A percentile compares a stretch with the other conserved stretches of the same genome.
Evolutionary conservation across 352 stramenopile genomes (phyloP).

Genomic region (Phytophthora fragariae): DNA sequence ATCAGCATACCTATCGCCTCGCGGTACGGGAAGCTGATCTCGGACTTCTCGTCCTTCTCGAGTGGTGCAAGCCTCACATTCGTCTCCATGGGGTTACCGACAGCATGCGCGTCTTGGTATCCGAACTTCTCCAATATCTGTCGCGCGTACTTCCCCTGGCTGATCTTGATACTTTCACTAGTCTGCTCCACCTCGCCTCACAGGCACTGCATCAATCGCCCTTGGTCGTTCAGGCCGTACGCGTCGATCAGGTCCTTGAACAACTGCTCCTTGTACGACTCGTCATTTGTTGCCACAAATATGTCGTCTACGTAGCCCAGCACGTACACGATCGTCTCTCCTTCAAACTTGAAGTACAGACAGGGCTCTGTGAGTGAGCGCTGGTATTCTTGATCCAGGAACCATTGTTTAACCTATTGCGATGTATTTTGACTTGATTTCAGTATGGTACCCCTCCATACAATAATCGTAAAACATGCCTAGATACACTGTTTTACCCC

Average conservation of each 20-base stretch:
- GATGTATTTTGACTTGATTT: no score
- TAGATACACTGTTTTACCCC: no score
- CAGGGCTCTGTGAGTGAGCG: conserved; percentile 6
- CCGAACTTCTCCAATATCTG: no score
- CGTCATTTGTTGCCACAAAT: background rate
- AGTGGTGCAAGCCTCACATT: no score
- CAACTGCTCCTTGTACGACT: conserved; percentile 5
- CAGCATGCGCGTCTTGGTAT: no score
- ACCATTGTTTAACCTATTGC: background rate
- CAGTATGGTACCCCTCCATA: no score
- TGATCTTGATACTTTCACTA: conserved; percentile 1
- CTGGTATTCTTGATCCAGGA: background rate
- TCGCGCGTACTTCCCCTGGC: no score
- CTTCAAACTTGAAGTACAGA: conserved; percentile 11
- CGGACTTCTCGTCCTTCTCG: no score
- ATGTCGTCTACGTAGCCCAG: background rate
- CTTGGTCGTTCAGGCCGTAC: conserved; percentile 17
- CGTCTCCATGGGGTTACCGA: no score
- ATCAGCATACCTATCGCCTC: no score
- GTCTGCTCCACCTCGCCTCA: conserved; percentile 6
- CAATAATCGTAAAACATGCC: no score
- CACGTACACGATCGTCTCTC: background rate
- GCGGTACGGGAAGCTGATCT: no score
- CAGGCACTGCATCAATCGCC: background rate
- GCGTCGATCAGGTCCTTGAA: conserved; percentile 10